A percentile compares a stretch with the other conserved stretches of the same genome.
phyloP scores from a whole-genome alignment of 495 filamentous ascomycete genomes.

The Aspergillus sclerotiicarbonarius region DNA sequence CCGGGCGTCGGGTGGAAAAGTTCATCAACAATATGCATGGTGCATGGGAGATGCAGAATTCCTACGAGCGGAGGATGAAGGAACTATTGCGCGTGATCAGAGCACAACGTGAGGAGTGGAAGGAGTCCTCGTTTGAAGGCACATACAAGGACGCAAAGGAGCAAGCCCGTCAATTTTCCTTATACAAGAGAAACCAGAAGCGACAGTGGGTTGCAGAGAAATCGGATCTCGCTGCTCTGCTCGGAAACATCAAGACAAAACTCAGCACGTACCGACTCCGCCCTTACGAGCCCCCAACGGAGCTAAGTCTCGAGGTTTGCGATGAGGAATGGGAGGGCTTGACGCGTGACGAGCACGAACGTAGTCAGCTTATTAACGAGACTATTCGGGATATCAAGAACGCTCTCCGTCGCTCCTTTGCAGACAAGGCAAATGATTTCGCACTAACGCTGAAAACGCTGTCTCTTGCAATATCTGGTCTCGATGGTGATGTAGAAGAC shows the following conservation, averaged over 20 bases:
- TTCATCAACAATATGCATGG: conserved; percentile 98
- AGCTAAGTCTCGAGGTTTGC: conserved; percentile 73
- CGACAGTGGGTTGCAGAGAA: conserved; percentile 96
- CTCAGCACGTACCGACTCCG: conserved; percentile 88
- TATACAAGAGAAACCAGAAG: conserved; percentile 86
- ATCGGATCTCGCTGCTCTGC: conserved; percentile 83
- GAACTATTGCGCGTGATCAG: conserved; percentile 72
- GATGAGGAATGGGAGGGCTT: conserved; percentile 79
- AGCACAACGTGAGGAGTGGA: conserved; percentile 71
- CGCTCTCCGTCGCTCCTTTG: conserved; percentile 82
- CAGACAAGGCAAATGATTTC: conserved; percentile 96
- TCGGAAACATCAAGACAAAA: conserved; percentile 99
- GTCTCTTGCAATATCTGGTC: conserved; percentile 84
- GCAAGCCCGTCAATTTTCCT: conserved; percentile 74
- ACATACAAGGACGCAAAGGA: conserved; percentile 92
- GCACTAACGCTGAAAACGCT: conserved; percentile 90
- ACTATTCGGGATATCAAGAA: conserved; percentile 99
- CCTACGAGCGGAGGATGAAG: conserved; percentile 85
- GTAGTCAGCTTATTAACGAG: conserved; percentile 93
- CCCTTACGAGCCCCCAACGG: conserved; percentile 83
- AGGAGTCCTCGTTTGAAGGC: conserved; percentile 76
- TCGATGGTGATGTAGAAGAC: conserved; percentile 94
- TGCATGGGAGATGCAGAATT: conserved; percentile 99
- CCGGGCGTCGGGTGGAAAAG: conserved; percentile 93
- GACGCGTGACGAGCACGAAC: conserved; percentile 75